Base-by-base conservation (phyloP, 108 stramenopile species). In the Cyclotella cryptica region DNA sequence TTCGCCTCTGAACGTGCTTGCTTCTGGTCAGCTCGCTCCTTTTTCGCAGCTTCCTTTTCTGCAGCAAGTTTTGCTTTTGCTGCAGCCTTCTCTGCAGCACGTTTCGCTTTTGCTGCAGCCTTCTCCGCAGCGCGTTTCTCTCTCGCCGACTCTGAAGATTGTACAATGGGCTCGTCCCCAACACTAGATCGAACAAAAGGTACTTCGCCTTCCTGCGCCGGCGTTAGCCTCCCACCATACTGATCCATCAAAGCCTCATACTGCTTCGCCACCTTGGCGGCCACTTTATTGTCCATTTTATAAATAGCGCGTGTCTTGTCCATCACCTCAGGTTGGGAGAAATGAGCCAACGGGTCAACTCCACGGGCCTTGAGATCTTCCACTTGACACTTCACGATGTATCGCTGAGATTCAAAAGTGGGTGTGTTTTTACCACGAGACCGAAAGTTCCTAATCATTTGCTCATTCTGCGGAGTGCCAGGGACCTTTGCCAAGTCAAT, bases 301-400 rank as follows among this genome's bases (percentile, higher is more conserved):
- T 82, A 82, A 41, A 82, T 71, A 12, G 81, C 74, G 2, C 81
- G 63, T 1, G 81, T 82, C 74, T 82, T 82, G 26, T 75, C 73
- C 45, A 75, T 72, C 13, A 75, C 69, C 1, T 82, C 81, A 0
- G 54, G 57, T 29, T 72, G 46, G 27, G 70, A 60, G 80, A 94
- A 92, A 81, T 90, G 88, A 27, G 78, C 77, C 46, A 94, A 60
- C 26, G 89, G 89, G 70, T 94, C 93, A 10, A 85, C 77, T 17
- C 85, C 93, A 24, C 87, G 88, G 29, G 87, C 84, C 41, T 87
- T 88, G 55, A 90, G 59, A 68, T 94, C 93, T 39, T 88, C 75
- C 9, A 90, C 93, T 77, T 90, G 91, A 71, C 77, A 77, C 55
- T 77, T 78, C 47, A 94, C 84, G 67, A 93, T 88, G 75, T 84